Base-by-base conservation (phyloP, 169 alveolate genomes). In the Cryptosporidium sp. region DNA sequence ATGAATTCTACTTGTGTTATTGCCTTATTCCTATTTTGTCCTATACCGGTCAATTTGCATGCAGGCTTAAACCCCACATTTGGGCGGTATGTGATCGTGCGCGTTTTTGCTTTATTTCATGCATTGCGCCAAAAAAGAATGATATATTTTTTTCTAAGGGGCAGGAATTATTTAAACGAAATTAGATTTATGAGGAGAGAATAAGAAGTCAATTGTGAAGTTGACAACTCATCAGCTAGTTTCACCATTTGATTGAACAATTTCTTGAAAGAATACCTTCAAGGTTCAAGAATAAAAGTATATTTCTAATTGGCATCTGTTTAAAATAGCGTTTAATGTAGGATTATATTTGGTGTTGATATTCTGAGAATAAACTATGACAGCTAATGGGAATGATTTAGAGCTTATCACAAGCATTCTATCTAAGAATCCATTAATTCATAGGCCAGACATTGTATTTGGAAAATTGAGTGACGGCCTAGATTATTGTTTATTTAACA, bases 401-500 rank as follows among this genome's bases (percentile, higher is more conserved):
- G 75, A 80, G 39, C 39, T 62, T 4, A 60, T 80, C 0, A 31
- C 75, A 23, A 44, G 65, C 9, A 67, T 62, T 26, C n/a, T 80
- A n/a, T 80, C 89, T 26, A 42, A 48, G 62, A 65, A 67, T 37
- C 89, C 89, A 39, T 14, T 80, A 29, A 44, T 62, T 42, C 89
- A 80, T 65, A 21, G 89, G 37, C 75, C 89, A n/a, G 89, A 80
- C 18, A 62, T 80, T 10, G 29, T 60, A 14, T 80, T 61, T 80
- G 89, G 75, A 65, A 80, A 80, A 39, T 65, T 80, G 44, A 33
- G 53, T 42, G 75, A 80, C 26, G 89, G 89, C 31, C 39, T 80
- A 23, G 89, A 80, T 53, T 80, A 62, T 67, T 80, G 89, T 26
- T 44, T 80, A n/a, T 65, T 80, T 39, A 65, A 80, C 31, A 60